A percentile compares a stretch with the other conserved stretches of the same genome.
These are phyloP conservation scores for Termitomyces sp. DNA, from an alignment of 768 basidiomycete genomes.

Conservation along the genomic window DNA sequence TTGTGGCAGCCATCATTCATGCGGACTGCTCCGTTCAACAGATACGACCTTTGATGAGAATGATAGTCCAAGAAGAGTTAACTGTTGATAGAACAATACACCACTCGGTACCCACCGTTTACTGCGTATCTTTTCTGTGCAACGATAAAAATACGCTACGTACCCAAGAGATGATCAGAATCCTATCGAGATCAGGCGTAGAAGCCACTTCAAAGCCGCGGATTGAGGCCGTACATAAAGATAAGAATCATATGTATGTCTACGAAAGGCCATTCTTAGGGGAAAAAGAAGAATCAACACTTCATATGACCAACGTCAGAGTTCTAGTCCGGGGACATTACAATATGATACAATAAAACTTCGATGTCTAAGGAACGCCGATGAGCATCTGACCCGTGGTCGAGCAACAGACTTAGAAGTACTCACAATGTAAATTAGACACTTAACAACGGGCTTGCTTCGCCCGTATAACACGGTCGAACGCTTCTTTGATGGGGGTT, in stretches of 20 bases:
- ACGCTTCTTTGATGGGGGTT: conserved; percentile 66
- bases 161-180: not conserved
- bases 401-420: not conserved
- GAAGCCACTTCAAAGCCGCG: not conserved
- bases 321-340: not conserved
- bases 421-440: not conserved
- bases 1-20: not conserved
- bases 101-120: not conserved
- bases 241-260: not conserved
- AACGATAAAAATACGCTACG: not conserved
- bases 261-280: not conserved
- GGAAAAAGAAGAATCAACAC: not conserved
- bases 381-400: not conserved
- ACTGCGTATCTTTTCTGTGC: not conserved
- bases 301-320: not conserved
- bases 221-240: no score
- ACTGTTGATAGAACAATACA: not conserved
- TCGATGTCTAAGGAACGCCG: not conserved
- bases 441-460: conserved; percentile 32
- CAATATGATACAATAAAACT: conserved; percentile 2
- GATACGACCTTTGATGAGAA: no score
- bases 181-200: not conserved
- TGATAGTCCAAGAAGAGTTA: not conserved
- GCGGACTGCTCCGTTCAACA: no score
- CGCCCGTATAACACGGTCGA: conserved; percentile 61